Evolutionary conservation across 352 stramenopile species (phyloP), one percentile per base, ranked within the genome.

Genomic region (Phytophthora syringae): DNA sequence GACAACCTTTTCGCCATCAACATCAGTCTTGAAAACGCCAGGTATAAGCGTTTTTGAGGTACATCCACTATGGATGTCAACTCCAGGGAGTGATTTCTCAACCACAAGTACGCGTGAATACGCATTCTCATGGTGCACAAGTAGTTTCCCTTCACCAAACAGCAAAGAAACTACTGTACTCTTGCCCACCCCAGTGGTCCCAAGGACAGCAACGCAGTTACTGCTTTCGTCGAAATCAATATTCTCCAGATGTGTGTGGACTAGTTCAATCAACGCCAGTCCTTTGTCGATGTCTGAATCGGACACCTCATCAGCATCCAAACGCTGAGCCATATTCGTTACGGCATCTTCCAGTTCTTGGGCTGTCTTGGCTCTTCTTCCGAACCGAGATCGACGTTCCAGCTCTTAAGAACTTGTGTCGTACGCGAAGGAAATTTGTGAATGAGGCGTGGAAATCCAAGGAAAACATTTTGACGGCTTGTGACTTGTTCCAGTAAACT

Each of bases 111-210:
- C 59, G 4, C 40, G 50, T 6, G 50, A 54, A 45, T 42, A 67
- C 9, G 18, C 30, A 13, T 60, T 52, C 49, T 67, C 59, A 20
- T 61, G 50, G n/a, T 67, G 50, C 2, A 63, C 55, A 27, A 47
- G 42, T 25, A 37, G 30, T 20, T 34, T 34, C 9, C 53, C 42
- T 25, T 61, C 13, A 13, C 53, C 42, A 34, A 61, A 61, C n/a
- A 66, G 18, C 9, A 66, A 25, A 7, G 18, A 30, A 55, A 55
- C 49, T 13, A 55, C 30, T 5, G 49, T 55, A 13, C 55, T 50
- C 39, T 64, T 64, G 40, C 45, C 44, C n/a, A 55, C 55, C 5
- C 55, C 44, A 50, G 44, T 42, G 2, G 45, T 57, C 15, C 45
- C 55, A 16, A 58, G 5, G 7, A 64, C 25, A 18, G 11, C 36